Conservation (phyloP, 2,329 filamentous ascomycete species). For the Paraconiothyrium brasiliense region DNA sequence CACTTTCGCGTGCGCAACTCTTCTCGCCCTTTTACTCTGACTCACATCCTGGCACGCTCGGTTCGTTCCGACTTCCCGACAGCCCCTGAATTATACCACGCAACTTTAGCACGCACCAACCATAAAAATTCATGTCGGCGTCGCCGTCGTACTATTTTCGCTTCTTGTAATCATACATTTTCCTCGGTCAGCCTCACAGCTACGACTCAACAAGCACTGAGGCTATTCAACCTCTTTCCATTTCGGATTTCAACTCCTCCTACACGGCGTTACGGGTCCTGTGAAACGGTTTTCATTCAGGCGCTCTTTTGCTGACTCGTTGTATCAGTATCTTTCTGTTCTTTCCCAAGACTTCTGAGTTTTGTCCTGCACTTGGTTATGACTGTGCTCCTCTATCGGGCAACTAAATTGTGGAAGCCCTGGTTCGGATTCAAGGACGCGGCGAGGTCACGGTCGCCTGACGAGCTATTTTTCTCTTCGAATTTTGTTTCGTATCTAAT, state of each 20-base stretch:
- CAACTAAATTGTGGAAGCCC: slow-evolving; percentile 28
- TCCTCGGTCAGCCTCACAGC: slow-evolving; percentile 32
- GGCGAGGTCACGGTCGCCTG: slow-evolving; percentile 39
- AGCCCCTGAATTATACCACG: slow-evolving; percentile 9
- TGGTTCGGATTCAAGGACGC: slow-evolving; percentile 26
- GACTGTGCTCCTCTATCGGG: slow-evolving; percentile 19
- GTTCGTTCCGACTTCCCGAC: slow-evolving; percentile 17
- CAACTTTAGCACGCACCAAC: slow-evolving; percentile 8
- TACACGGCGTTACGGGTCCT: slow-evolving; percentile 34
- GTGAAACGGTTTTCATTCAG: slow-evolving; percentile 45
- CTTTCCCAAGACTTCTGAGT: slow-evolving; percentile 9
- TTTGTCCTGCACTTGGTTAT: slow-evolving; percentile 10
- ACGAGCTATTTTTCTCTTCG: slow-evolving; percentile 23
- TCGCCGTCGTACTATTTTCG: slow-evolving; percentile 14
- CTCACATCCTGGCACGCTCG: slow-evolving; percentile 28
- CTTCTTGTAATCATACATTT: slow-evolving; percentile 47
- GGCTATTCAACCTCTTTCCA: slow-evolving; percentile 21
- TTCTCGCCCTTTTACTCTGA: slow-evolving; percentile 31
- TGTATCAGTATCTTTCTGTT: slow-evolving; percentile 39
- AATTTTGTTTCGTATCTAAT: slow-evolving; percentile 14
- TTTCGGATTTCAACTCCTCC: slow-evolving; percentile 14
- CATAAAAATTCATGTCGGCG: slow-evolving; percentile 13
- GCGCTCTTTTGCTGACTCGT: slow-evolving; percentile 43
- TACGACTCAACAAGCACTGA: slow-evolving; percentile 28
- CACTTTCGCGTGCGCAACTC: slow-evolving; percentile 26